These are phyloP conservation scores for Austroboletus novae-zelandiae DNA, from an alignment of 1,284 basidiomycete genomes.

Conservation along the genomic window DNA sequence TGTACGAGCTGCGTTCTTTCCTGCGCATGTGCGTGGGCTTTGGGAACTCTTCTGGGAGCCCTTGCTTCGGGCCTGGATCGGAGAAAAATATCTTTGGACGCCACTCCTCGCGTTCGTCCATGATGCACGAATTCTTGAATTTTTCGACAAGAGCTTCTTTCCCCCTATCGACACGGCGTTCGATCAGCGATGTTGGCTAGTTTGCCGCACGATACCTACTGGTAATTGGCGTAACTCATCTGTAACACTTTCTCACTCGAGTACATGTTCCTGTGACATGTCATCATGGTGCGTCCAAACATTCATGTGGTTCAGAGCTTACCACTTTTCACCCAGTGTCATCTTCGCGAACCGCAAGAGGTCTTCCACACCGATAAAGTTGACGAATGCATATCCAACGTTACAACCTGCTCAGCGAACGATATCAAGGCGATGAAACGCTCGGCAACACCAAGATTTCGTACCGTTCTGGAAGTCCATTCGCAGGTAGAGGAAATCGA, in stretches of 20 bases:
- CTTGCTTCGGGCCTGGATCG: conserved; percentile 62
- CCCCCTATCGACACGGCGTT: conserved; percentile 47
- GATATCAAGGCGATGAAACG: conserved; percentile 14
- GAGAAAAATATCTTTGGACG: conserved; percentile 84
- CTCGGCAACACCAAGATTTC: conserved; percentile 15
- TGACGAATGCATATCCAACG: conserved; percentile 85
- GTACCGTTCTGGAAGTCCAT: conserved; percentile 81
- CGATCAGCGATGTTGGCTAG: conserved; percentile 8
- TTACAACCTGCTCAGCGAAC: conserved; percentile 60
- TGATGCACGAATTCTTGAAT: conserved; percentile 82
- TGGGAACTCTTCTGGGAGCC: conserved; percentile 78
- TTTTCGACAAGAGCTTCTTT: conserved; percentile 85
- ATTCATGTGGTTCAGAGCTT: conserved; percentile 11
- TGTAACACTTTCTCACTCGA: conserved; percentile 84
- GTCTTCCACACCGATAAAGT: conserved; percentile 77
- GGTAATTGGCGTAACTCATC: conserved; percentile 86
- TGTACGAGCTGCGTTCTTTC: conserved; percentile 74
- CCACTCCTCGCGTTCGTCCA: conserved; percentile 80
- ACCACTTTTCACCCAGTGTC: conserved; percentile 78
- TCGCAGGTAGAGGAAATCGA: conserved; percentile 83
- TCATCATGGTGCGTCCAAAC: conserved; percentile 4
- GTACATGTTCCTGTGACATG: conserved; percentile 70
- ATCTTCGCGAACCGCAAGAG: conserved; percentile 71
- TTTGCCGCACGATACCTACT: conserved; percentile 46
- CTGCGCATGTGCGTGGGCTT: conserved; percentile 71